A percentile compares a stretch with the other conserved stretches of the same genome.
These are phyloP conservation scores for Pythium angustatum DNA, from an alignment of 352 stramenopile species.

Conservation along the genomic window DNA sequence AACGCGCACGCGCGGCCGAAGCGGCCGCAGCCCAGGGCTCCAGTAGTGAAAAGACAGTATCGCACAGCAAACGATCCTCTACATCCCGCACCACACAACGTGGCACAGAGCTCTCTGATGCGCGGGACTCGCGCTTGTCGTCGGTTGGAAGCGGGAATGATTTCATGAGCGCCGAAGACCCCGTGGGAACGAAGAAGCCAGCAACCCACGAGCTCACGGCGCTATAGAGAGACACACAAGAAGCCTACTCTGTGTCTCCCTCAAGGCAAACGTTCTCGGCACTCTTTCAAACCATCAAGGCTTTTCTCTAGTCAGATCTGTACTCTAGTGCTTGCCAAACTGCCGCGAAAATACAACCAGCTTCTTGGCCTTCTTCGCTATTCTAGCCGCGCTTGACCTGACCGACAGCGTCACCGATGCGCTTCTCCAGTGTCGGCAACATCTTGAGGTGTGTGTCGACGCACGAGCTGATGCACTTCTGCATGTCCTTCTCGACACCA, in stretches of 20 bases:
- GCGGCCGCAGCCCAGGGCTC: constrained; percentile 45
- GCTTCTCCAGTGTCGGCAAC: constrained; percentile 71
- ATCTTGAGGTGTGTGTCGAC: constrained; percentile 79
- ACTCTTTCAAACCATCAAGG: no score
- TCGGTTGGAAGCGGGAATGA: constrained; percentile 43
- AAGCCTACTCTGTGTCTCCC: no score
- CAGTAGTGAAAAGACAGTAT: constrained; percentile 3
- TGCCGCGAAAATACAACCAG: not conserved
- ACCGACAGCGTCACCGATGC: constrained; percentile 70
- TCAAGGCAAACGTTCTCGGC: no score
- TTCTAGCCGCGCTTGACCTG: constrained; percentile 56
- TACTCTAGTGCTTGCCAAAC: constrained; percentile 19
- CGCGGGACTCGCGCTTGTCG: constrained; percentile 28
- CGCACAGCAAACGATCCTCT: constrained; percentile 21
- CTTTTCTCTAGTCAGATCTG: constrained; percentile 22
- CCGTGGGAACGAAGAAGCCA: not conserved
- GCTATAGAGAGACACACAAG: constrained; percentile 25
- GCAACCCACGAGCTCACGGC: constrained; percentile 22
- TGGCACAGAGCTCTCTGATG: constrained; percentile 18
- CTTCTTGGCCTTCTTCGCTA: not conserved
- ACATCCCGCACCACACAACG: constrained; percentile 24
- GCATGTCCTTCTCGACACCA: constrained; percentile 73
- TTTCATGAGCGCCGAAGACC: constrained; percentile 33
- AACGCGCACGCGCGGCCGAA: constrained; percentile 49
- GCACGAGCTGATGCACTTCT: constrained; percentile 63